These are phyloP conservation scores for Yarrowia sp. DNA, from an alignment of 805 yeast genomes.

Conservation along the genomic window DNA sequence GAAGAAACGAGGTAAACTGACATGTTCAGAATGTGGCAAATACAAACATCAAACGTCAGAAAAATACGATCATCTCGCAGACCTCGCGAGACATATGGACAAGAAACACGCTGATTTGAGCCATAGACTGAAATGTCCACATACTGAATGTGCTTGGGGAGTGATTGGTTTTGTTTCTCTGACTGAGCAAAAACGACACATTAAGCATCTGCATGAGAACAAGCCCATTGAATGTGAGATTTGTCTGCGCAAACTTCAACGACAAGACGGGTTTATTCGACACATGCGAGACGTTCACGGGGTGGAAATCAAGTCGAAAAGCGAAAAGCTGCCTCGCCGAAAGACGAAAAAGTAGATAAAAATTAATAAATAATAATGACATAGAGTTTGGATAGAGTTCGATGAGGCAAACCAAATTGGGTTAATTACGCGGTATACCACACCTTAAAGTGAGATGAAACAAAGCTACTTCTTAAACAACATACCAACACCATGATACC, in stretches of 20 bases:
- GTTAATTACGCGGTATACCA: too few species aligned
- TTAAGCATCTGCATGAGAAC: background rate
- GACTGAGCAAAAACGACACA: slow-evolving; percentile 6
- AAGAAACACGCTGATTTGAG: background rate
- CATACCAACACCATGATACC: too few species aligned
- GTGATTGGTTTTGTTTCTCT: background rate
- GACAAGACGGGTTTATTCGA: slow-evolving; percentile 1
- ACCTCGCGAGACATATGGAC: slow-evolving; percentile 7
- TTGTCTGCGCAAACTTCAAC: background rate
- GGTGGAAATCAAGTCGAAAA: background rate
- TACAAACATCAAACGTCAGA: background rate
- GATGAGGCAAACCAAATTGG: too few species aligned
- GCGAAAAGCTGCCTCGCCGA: background rate
- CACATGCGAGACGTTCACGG: slow-evolving; percentile 12
- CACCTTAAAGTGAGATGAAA: too few species aligned
- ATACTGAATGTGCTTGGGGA: background rate
- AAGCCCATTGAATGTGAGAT: background rate
- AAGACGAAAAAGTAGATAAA: background rate
- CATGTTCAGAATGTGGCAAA: slow-evolving; percentile 19
- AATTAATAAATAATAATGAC: background rate
- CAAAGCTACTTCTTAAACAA: too few species aligned
- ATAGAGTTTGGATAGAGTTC: too few species aligned
- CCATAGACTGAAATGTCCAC: slow-evolving; percentile 11
- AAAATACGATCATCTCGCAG: background rate
- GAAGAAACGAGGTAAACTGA: background rate